Evolutionary conservation across 78 protist species (phyloP).

Genomic region (Bigelowiella natans): DNA sequence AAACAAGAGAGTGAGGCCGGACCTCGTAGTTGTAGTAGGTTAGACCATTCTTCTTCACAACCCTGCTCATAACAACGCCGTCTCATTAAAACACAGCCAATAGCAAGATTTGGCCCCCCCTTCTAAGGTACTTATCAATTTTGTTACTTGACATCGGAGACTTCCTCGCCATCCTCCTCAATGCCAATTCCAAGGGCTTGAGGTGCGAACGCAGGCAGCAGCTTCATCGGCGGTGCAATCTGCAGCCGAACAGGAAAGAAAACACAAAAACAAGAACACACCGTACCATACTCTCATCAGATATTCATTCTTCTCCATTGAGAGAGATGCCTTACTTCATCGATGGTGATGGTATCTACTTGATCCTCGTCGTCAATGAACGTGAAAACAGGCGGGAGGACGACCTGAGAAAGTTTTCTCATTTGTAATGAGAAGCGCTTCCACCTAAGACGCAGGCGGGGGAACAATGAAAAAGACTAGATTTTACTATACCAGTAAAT

Average conservation of each 20-base stretch:
- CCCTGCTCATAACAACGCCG: too few relatives aligned
- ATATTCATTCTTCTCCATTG: too few relatives aligned
- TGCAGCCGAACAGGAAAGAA: background rate
- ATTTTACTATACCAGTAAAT: too few relatives aligned
- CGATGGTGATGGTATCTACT: background rate
- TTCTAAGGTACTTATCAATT: background rate
- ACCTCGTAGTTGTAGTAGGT: background rate
- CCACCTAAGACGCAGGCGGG: too few relatives aligned
- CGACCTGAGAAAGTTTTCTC: background rate
- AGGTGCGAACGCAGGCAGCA: background rate
- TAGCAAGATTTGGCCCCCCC: too few relatives aligned
- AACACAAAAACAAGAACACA: background rate
- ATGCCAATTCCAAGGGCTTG: background rate
- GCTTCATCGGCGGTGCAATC: background rate
- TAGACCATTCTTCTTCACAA: background rate
- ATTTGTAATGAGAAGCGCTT: too few relatives aligned
- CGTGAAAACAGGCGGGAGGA: background rate
- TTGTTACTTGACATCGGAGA: background rate
- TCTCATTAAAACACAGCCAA: too few relatives aligned
- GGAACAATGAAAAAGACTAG: too few relatives aligned
- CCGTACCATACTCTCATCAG: too few relatives aligned
- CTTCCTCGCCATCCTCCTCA: background rate
- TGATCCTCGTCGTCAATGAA: background rate
- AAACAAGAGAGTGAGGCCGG: background rate
- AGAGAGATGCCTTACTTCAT: background rate